Evolutionary conservation across 768 basidiomycete genomes (phyloP).

Genomic region (Boletales sp.): DNA sequence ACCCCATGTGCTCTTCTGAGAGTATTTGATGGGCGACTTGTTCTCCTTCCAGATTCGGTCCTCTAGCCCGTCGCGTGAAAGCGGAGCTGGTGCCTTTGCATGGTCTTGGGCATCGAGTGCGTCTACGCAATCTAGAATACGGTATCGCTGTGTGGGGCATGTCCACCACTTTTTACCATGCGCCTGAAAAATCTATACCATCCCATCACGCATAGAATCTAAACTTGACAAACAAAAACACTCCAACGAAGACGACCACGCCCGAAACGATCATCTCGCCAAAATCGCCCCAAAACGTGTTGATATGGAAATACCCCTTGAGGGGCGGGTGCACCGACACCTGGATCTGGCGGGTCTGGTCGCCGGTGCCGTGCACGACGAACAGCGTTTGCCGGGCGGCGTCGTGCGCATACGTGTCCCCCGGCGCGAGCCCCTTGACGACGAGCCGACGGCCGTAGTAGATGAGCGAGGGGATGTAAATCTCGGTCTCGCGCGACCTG

Average conservation of each 20-base stretch:
- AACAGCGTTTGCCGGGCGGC: slow-evolving; percentile 70
- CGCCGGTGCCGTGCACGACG: slow-evolving; percentile 42
- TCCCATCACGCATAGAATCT: slow-evolving; percentile 21
- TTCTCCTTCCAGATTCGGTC: too few species aligned
- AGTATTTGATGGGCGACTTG: too few species aligned
- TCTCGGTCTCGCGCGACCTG: slow-evolving; percentile 68
- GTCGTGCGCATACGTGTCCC: slow-evolving; percentile 58
- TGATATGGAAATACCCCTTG: slow-evolving; percentile 48
- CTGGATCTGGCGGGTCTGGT: slow-evolving; percentile 46
- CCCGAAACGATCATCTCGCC: slow-evolving; percentile 30
- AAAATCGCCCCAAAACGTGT: slow-evolving; percentile 66
- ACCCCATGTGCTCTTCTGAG: too few species aligned
- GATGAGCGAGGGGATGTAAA: slow-evolving; percentile 69
- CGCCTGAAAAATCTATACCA: too few species aligned
- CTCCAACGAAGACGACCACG: slow-evolving; percentile 29
- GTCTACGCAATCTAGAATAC: too few species aligned
- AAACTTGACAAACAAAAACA: slow-evolving; percentile 29
- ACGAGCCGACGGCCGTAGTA: slow-evolving; percentile 54
- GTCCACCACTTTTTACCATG: too few species aligned
- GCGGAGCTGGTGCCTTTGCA: too few species aligned
- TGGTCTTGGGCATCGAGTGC: too few species aligned
- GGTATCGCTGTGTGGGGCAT: too few species aligned
- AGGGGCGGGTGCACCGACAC: slow-evolving; percentile 58
- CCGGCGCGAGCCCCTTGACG: slow-evolving; percentile 51
- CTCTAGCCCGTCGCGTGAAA: too few species aligned